Evolutionary conservation across 1,284 basidiomycete genomes (phyloP).

Genomic region (Pyrrhoderma lamaoense): DNA sequence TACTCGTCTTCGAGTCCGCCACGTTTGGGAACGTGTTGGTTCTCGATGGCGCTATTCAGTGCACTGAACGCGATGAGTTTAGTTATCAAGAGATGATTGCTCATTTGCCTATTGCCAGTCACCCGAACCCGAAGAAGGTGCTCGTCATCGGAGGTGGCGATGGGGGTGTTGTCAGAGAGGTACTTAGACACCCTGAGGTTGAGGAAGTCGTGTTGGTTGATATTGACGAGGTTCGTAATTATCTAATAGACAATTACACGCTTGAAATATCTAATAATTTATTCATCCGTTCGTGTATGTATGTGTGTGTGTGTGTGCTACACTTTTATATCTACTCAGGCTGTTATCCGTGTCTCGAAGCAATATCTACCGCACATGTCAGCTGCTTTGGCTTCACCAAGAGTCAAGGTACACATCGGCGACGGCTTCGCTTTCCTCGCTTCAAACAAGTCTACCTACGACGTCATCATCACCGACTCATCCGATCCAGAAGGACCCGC

Average conservation of each 20-base stretch:
- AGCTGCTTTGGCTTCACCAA: constrained; percentile 72
- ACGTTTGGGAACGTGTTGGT: constrained; percentile 95
- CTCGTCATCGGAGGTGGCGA: constrained; percentile 97
- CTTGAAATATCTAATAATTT: too few species aligned
- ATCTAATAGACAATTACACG: too few species aligned
- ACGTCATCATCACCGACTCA: constrained; percentile 98
- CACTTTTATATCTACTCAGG: constrained; percentile 40
- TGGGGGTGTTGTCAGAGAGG: constrained; percentile 95
- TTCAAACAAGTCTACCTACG: constrained; percentile 86
- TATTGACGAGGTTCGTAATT: constrained; percentile 77
- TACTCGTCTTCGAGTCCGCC: constrained; percentile 92
- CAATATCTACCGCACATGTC: constrained; percentile 94
- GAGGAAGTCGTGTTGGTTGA: constrained; percentile 94
- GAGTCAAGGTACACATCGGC: constrained; percentile 86
- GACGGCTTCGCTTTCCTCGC: constrained; percentile 98
- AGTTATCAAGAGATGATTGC: constrained; percentile 99
- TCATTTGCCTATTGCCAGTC: constrained; percentile 89
- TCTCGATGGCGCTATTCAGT: constrained; percentile 94
- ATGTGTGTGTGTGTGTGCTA: too few species aligned
- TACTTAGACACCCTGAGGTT: constrained; percentile 90
- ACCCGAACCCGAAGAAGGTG: constrained; percentile 94
- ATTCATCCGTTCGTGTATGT: too few species aligned
- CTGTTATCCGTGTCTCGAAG: constrained; percentile 94
- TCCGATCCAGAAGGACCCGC: constrained; percentile 98
- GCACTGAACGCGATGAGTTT: constrained; percentile 97